These are phyloP conservation scores for Hyaloscypha hepaticicola DNA, from an alignment of 495 filamentous ascomycete genomes.

Conservation along the genomic window DNA sequence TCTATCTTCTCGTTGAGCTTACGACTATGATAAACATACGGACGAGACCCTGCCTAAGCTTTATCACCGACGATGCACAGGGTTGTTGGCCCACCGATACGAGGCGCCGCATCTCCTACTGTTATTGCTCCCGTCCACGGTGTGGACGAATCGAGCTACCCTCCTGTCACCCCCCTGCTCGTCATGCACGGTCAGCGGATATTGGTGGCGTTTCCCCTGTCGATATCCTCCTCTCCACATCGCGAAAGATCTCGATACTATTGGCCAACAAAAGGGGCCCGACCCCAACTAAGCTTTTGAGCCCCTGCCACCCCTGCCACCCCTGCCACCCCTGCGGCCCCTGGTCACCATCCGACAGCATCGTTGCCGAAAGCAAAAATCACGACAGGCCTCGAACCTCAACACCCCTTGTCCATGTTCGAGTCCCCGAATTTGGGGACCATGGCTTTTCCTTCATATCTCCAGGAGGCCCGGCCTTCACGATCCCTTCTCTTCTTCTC, in stretches of 20 bases:
- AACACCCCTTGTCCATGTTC: not conserved
- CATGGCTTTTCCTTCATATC: not conserved
- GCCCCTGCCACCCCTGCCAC: not conserved
- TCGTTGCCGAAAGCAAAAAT: not conserved
- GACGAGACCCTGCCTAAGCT: not conserved
- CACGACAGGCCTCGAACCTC: not conserved
- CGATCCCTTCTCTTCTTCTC: not conserved
- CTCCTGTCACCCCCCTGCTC: not conserved
- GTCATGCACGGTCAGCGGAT: not conserved
- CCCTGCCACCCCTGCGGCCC: not conserved
- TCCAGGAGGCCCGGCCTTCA: not conserved
- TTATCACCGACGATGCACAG: not conserved
- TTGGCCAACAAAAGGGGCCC: not conserved
- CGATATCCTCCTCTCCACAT: not conserved
- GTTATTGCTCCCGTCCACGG: not conserved
- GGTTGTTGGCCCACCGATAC: not conserved
- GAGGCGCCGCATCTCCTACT: not conserved
- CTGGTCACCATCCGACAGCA: too few species aligned
- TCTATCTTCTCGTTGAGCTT: not conserved
- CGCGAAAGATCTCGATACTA: not conserved
- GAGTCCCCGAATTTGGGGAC: not conserved
- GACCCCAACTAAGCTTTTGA: not conserved
- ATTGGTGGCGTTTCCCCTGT: not conserved
- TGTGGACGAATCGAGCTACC: not conserved
- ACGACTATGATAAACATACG: not conserved